Evolutionary conservation across 2,329 filamentous ascomycete genomes (phyloP), one percentile per base, ranked within the genome.

Genomic region (Bipolaris victoriae): DNA sequence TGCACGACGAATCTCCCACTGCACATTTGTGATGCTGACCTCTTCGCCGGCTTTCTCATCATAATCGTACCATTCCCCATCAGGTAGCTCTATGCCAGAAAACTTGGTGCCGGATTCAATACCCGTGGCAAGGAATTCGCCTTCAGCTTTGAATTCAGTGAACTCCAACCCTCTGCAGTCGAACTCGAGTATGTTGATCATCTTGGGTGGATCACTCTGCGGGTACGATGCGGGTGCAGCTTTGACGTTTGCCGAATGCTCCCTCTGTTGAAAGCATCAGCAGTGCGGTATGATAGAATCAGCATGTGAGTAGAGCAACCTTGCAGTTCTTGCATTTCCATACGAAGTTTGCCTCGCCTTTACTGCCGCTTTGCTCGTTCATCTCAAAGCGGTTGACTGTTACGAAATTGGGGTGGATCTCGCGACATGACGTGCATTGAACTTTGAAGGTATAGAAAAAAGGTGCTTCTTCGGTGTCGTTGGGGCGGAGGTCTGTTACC

Each of bases 271-370:
- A 9, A 2, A 7, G 16, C 50, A 35, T 69, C 50, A 68, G 60
- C 13, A 15, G n/a, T 47, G 29, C 18, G 7, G 7, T 7, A 16
- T 10, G 16, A 15, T 16, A 20, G 31, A 24, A 10, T 7, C 18
- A 26, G 47, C 22, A 20, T n/a, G 40, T 7, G 62, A 69, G 62
- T 51, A 63, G 61, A 67, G 58, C 61, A 66, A 95, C 92, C 86
- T 95, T 96, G 88, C 95, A 99, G 75, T 95, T 94, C 79, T 96
- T 97, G 84, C 95, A 99, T 77, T 88, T 93, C 94, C 95, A 99
- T n/a, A 99, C 95, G 78, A 99, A 99, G 78, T 98, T 98, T 60
- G 95, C 95, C 78, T 98, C 93, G 64, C 95, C 95, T 71, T 92
- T 86, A 76, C 93, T 97, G 35, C 93, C 93, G 63, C 91, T 95